These are phyloP conservation scores for Apiospora aurea DNA, from an alignment of 2,329 filamentous ascomycete genomes.

Conservation along the genomic window DNA sequence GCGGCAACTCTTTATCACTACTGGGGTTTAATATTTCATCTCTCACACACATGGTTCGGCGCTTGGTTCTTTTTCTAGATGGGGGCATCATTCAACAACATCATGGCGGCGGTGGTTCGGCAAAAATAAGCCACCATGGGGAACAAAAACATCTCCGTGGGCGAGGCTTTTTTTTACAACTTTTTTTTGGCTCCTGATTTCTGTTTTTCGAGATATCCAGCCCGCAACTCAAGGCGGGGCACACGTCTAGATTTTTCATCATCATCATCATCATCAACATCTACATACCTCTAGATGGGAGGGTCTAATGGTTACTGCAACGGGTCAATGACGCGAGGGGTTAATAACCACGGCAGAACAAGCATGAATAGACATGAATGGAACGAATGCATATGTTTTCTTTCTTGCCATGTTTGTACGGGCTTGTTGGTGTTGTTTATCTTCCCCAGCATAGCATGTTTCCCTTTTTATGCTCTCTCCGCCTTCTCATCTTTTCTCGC, in stretches of 20 bases:
- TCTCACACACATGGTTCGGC: conserved; percentile 16
- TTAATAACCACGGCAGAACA: background rate
- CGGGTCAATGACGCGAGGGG: background rate
- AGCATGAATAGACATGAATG: background rate
- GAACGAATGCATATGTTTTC: background rate
- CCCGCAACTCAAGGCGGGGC: conserved; percentile 11
- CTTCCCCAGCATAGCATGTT: background rate
- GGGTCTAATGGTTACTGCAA: conserved; percentile 13
- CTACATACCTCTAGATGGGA: conserved; percentile 3
- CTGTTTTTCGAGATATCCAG: conserved; percentile 22
- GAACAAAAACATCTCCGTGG: background rate
- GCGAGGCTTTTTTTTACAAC: conserved; percentile 2
- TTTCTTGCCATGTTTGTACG: background rate
- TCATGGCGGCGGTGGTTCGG: background rate
- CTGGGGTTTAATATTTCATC: conserved; percentile 12
- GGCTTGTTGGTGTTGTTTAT: background rate
- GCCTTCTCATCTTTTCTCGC: background rate
- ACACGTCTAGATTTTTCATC: conserved; percentile 8
- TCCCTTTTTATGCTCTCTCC: background rate
- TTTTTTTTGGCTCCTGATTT: conserved; percentile 21
- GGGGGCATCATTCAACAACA: conserved; percentile 13
- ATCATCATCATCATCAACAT: background rate
- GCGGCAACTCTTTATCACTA: conserved; percentile 8
- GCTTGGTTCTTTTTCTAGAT: conserved; percentile 13
- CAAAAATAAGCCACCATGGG: conserved; percentile 8